Base-by-base conservation (phyloP, 2,329 filamentous ascomycete genomes). In the Microdochium trichocladiopsis region DNA sequence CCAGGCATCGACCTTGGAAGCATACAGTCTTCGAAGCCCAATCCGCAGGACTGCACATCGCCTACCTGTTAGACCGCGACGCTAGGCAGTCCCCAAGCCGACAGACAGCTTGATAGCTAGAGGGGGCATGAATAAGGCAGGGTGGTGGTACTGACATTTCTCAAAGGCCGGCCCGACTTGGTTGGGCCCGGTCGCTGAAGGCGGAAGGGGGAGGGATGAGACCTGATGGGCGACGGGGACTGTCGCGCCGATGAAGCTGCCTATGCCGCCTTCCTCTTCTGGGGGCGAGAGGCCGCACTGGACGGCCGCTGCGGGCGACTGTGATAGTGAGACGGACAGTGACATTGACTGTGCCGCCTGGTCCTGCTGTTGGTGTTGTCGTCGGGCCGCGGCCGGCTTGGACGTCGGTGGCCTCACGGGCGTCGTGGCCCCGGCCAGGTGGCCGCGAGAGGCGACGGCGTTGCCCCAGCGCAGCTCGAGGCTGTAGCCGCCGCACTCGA, bases 381-480 rank as follows among this genome's bases (percentile, higher is more conserved):
- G 14, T 16, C 18, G n/a, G n/a, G 33, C 33, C 33, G 28, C 8
- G 8, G 28, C 28, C 14, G 28, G 28, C 28, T 33, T 8, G 28
- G 49, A 4, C 22, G 23, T 23, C 18, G 50, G 24, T 25, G 23
- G 21, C 28, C 21, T 16, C n/a, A 57, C 53, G 9, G 53, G 53
- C 50, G 53, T 51, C 1, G 52, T 51, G 21, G 52, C 53, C 23
- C 53, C 56, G n/a, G 52, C 56, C 24, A 57, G 51, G 28, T 54
- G 53, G 23, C 56, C 56, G 48, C 56, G 50, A 25, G 53, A 55
- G 50, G 56, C 56, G 25, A 57, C 52, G 14, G 53, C 56, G 28
- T 57, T 54, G 36, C 51, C 56, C 56, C 56, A 57, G 25, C 55
- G 55, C 25, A 57, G 53, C 37, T 53, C 53, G 22, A 53, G 54